Base-by-base conservation (phyloP, 768 basidiomycete genomes). In the Phylloporus sp. region DNA sequence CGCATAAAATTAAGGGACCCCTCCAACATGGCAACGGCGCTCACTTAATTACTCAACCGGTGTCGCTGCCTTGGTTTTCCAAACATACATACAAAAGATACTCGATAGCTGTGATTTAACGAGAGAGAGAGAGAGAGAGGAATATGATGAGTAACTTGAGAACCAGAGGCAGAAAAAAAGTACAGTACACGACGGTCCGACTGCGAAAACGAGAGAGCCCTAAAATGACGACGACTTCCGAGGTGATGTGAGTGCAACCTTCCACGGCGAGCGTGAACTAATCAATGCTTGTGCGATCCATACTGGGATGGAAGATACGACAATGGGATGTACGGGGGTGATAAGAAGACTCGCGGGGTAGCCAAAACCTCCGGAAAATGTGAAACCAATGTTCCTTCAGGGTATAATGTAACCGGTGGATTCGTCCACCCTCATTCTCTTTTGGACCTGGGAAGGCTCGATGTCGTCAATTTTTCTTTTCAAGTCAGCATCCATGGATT, bases 341-440 rank as follows among this genome's bases (percentile, higher is more conserved):
- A 47, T 61, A 59, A 49, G 45, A 59, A 50, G 47, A 50, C 54
- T 52, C 60, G 56, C 55, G 52, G 55, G 57, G 57, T 58, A 60
- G 55, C 49, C 59, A 55, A 44, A 51, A 61, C 58, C 60, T 59
- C 67, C 49, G 32, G 24, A 28, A 54, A 46, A 53, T 55, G 36
- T 47, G 56, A 47, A 62, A 60, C 62, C 58, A 59, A 52, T 57
- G 54, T 60, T 57, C 62, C 58, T 69, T 80, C 73, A 82, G 72
- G 80, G 81, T 80, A 84, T 80, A 69, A 72, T 70, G 64, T 72
- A 70, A 42, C 72, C 68, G 45, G 72, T 71, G 52, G 73, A 63
- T 61, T 75, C 74, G 57, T 81, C 81, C 73, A 86, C 78, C 67
- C 84, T 78, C 79, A 88, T 81, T 78, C 84, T 86, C 81, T 88